Conservation (phyloP, 2,329 filamentous ascomycete genomes). For the Botrytis paeoniae region DNA sequence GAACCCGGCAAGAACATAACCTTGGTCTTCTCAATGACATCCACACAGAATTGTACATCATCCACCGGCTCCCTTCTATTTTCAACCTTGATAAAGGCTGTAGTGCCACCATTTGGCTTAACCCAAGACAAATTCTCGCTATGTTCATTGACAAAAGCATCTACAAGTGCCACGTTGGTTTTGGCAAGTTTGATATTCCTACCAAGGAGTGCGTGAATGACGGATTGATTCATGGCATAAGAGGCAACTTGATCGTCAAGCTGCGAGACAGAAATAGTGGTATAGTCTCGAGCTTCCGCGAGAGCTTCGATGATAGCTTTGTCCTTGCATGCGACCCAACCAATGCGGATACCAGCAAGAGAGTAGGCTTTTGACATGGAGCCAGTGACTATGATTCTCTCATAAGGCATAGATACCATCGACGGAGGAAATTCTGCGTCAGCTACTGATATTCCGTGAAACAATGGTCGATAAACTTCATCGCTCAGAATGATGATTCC, state of each 20-base stretch:
- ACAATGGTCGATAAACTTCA: slow-evolving; percentile 82
- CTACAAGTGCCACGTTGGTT: slow-evolving; percentile 64
- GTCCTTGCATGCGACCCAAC: slow-evolving; percentile 75
- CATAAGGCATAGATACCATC: slow-evolving; percentile 67
- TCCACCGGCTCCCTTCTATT: slow-evolving; percentile 55
- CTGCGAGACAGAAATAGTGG: slow-evolving; percentile 80
- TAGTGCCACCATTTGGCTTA: slow-evolving; percentile 75
- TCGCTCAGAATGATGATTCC: slow-evolving; percentile 69
- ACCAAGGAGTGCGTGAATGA: slow-evolving; percentile 60
- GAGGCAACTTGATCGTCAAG: slow-evolving; percentile 76
- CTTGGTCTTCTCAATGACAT: slow-evolving; percentile 64
- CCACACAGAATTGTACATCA: slow-evolving; percentile 68
- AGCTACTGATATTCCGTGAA: slow-evolving; percentile 50
- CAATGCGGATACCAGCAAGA: slow-evolving; percentile 75
- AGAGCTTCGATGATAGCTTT: slow-evolving; percentile 59
- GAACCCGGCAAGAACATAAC: slow-evolving; percentile 74
- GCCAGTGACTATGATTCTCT: slow-evolving; percentile 68
- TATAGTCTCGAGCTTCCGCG: slow-evolving; percentile 71
- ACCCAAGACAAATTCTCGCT: slow-evolving; percentile 60
- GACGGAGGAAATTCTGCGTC: slow-evolving; percentile 59
- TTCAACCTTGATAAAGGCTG: slow-evolving; percentile 68
- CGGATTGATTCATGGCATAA: slow-evolving; percentile 65
- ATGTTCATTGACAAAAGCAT: slow-evolving; percentile 64
- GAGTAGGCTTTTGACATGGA: slow-evolving; percentile 85
- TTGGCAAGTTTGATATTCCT: slow-evolving; percentile 66